Evolutionary conservation across 2,329 filamentous ascomycete genomes (phyloP).

Genomic region (Aspergillus luchuensis): DNA sequence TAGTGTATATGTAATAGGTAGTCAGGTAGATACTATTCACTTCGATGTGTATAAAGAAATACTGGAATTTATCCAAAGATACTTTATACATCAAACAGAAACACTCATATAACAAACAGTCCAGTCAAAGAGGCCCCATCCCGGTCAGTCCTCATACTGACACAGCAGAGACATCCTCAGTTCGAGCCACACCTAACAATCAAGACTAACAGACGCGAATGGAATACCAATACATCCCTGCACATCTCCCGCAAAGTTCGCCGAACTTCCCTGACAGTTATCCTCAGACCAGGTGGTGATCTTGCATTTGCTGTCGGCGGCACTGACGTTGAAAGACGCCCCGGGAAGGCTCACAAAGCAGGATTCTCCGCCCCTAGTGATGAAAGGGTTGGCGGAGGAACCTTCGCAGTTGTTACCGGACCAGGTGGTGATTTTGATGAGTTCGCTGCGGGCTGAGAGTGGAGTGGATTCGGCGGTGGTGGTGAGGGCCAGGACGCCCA

Average conservation of each 20-base stretch:
- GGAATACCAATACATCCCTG: not conserved
- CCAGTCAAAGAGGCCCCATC: too few species aligned
- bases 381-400: not conserved
- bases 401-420: not conserved
- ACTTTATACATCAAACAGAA: too few species aligned
- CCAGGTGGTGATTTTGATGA: not conserved
- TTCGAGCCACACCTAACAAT: not conserved
- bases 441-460: not conserved
- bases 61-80: too few species aligned
- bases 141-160: too few species aligned
- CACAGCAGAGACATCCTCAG: not conserved
- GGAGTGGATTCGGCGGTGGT: not conserved
- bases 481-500: not conserved
- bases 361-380: not conserved
- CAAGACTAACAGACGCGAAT: not conserved
- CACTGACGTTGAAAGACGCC: not conserved
- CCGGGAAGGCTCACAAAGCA: not conserved
- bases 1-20: too few species aligned
- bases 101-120: too few species aligned
- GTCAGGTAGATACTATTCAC: too few species aligned
- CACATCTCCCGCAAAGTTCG: not conserved
- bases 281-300: not conserved
- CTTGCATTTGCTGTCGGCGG: not conserved
- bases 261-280: not conserved
- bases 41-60: too few species aligned